Percentiles rank a stretch among this genome's conserved stretches.
Evolutionary conservation across 805 yeast species (phyloP).

Genomic region (Kuraishia borneana): DNA sequence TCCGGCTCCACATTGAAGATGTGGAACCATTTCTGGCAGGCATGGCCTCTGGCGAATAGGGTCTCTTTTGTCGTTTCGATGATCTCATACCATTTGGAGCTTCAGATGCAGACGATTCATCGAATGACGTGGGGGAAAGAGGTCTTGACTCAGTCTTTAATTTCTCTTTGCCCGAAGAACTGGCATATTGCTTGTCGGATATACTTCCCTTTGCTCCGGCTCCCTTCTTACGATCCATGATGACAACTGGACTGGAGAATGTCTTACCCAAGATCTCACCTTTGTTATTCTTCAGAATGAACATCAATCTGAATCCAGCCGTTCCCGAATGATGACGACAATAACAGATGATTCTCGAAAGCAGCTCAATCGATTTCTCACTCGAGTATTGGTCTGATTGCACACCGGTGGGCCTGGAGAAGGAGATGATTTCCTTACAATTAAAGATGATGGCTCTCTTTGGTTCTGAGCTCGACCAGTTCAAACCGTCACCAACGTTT

Average conservation of each 20-base stretch:
- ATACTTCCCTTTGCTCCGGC: constrained; percentile 13
- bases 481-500: constrained; percentile 57
- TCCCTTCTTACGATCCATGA: constrained; percentile 87
- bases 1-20: constrained; percentile 10
- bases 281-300: constrained; percentile 50
- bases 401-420: constrained; percentile 46
- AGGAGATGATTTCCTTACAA: constrained; percentile 75
- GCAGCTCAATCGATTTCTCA: constrained; percentile 31
- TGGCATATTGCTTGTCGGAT: constrained; percentile 3
- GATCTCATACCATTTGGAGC: constrained; percentile 2
- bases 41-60: constrained; percentile 16
- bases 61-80: constrained; percentile 20
- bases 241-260: constrained; percentile 67
- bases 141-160: constrained; percentile 19
- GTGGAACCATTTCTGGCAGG: constrained; percentile 10
- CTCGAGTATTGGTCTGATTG: constrained; percentile 29
- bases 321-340: constrained; percentile 91
- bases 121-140: constrained; percentile 19
- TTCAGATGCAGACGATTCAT: constrained; percentile 16
- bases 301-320: constrained; percentile 70
- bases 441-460: constrained; percentile 85
- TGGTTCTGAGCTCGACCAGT: constrained; percentile 66
- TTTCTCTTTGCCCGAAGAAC: constrained; percentile 46
- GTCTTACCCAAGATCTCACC: constrained; percentile 64
- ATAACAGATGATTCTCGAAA: constrained; percentile 83